Conservation (phyloP, 768 basidiomycete species). For the Tephrocybe sp. region DNA sequence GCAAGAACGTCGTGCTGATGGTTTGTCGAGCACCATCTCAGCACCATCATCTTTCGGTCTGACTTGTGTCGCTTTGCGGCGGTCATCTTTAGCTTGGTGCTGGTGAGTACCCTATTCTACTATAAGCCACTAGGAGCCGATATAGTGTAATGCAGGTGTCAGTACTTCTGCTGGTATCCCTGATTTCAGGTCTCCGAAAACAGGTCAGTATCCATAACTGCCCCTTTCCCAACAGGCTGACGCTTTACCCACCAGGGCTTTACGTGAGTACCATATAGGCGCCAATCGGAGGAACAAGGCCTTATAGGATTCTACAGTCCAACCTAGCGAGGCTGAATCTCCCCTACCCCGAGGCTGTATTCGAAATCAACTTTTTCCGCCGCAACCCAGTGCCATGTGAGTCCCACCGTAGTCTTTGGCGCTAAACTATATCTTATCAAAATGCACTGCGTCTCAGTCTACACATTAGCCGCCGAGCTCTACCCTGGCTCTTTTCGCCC, state of each 20-base stretch:
- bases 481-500: constrained; percentile 91
- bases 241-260: constrained; percentile 37
- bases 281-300: not conserved
- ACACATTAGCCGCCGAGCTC: constrained; percentile 89
- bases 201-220: constrained; percentile 49
- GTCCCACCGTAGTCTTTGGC: constrained; percentile 24
- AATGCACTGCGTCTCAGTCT: constrained; percentile 58
- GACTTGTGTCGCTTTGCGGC: not conserved
- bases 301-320: constrained; percentile 42
- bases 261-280: constrained; percentile 40
- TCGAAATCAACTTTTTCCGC: constrained; percentile 87
- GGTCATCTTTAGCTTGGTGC: constrained; percentile 59
- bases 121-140: too few relatives aligned
- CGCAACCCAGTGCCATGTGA: constrained; percentile 77
- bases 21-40: constrained; percentile 36
- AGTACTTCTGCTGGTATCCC: constrained; percentile 85
- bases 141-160: constrained; percentile 64
- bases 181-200: constrained; percentile 85
- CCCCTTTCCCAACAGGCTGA: not conserved
- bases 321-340: constrained; percentile 76
- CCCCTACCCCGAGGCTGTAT: constrained; percentile 95
- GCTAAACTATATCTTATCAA: not conserved
- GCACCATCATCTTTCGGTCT: not conserved
- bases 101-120: constrained; percentile 48
- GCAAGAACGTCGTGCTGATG: constrained; percentile 74